Base-by-base conservation (phyloP, 1,284 basidiomycete species). In the Kalmanozyma brasiliensis region DNA sequence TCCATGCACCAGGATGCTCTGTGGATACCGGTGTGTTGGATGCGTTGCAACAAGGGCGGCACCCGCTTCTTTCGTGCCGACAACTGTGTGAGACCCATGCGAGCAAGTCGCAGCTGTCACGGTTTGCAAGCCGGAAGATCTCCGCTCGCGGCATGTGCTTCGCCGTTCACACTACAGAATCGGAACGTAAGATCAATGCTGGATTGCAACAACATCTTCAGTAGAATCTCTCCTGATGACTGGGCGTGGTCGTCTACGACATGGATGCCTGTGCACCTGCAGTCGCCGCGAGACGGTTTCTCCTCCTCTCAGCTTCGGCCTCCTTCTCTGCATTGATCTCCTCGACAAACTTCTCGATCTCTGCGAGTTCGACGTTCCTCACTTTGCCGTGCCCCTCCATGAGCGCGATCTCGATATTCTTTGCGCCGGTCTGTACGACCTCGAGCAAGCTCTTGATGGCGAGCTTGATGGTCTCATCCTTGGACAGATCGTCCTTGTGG, bases 401-500 rank as follows among this genome's bases (percentile, higher is more conserved):
- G 14, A 81, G 38, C 1, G 74, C 76, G 30, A 82, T 78, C 33
- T 82, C 80, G 36, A 82, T 81, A 61, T 82, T 99, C 87, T 98
- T 98, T 4, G 96, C 96, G 22, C 96, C 96, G 1, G 96, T 98
- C 85, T 98, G 96, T 2, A 99, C 96, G 24, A 99, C 95, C 82
- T 99, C 96, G 23, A 99, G 86, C 78, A 99, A 85, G 81, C 91
- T 93, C 86, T 98, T 98, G 76, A 98, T 88, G 0, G 96, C 92
- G 35, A 98, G 86, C 83, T 98, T 98, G 84, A 98, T 92, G 45
- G 91, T 89, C 60, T 94, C 92, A 35, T 94, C 93, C 62, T 91
- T 87, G 13, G 87, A 86, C 84, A 97, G 86, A 72, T 92, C 91
- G 69, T 97, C 94, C 74, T 90, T 92, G 85, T 96, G 92, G 80